Percentiles rank a stretch among this genome's conserved stretches.
These are phyloP conservation scores for Lipomyces orientalis DNA, from an alignment of 805 yeast species.

Conservation along the genomic window DNA sequence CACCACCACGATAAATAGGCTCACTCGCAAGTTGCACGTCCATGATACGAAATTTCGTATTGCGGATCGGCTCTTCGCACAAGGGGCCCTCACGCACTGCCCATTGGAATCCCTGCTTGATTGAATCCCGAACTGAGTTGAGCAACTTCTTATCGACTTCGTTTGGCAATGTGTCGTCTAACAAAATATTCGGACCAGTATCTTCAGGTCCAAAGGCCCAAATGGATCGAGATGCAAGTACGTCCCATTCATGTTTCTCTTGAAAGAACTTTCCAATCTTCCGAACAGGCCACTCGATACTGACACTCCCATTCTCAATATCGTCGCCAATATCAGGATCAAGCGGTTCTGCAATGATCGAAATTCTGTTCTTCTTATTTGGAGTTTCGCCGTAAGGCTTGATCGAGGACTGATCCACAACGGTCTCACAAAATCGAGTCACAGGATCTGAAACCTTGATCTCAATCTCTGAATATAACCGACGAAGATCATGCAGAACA, in stretches of 20 bases:
- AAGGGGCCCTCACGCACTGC: constrained; percentile 86
- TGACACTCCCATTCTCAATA: constrained; percentile 57
- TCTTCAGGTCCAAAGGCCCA: constrained; percentile 76
- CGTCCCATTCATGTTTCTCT: constrained; percentile 75
- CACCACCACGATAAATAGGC: constrained; percentile 58
- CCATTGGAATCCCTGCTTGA: constrained; percentile 84
- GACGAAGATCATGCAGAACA: constrained; percentile 74
- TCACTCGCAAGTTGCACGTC: constrained; percentile 61
- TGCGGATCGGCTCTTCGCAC: constrained; percentile 80
- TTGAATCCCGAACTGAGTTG: constrained; percentile 55
- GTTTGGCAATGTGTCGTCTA: constrained; percentile 75
- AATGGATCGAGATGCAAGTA: constrained; percentile 77
- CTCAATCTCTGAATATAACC: constrained; percentile 65
- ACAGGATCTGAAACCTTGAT: constrained; percentile 86
- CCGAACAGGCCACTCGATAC: constrained; percentile 47
- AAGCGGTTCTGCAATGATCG: constrained; percentile 79
- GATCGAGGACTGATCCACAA: constrained; percentile 66
- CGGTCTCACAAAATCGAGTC: constrained; percentile 79
- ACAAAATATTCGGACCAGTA: constrained; percentile 57
- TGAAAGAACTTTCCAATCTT: constrained; percentile 61
- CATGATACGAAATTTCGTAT: constrained; percentile 71
- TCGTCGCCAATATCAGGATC: constrained; percentile 60
- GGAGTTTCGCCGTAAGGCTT: constrained; percentile 67
- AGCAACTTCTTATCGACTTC: constrained; percentile 67
- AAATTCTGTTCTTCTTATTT: constrained; percentile 60